Evolutionary conservation across 116 monocot genomes (phyloP).

Genomic region (Dioscorea cayenensis): DNA sequence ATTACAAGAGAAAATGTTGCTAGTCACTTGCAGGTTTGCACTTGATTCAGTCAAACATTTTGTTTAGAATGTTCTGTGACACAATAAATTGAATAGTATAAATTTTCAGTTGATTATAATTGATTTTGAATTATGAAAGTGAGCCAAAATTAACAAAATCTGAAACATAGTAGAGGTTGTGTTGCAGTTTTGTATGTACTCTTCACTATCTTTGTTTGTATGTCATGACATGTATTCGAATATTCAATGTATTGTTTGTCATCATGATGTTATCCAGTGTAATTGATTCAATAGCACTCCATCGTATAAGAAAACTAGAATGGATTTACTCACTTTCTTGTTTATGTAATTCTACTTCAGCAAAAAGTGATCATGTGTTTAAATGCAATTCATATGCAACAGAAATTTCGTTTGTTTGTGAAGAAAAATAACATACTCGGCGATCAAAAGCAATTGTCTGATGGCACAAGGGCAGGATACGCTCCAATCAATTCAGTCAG

Average conservation of each 20-base stretch:
- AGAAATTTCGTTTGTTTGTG: slow-evolving; percentile 10
- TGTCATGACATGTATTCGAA: background rate
- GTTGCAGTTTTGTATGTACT: no score
- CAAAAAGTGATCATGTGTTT: no score
- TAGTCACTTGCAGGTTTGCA: background rate
- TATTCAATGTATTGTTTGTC: background rate
- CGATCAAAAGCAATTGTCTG: background rate
- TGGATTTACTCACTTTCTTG: no score
- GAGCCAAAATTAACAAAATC: no score
- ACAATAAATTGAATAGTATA: background rate
- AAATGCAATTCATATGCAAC: background rate
- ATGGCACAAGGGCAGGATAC: background rate
- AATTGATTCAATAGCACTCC: no score
- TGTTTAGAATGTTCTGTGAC: background rate
- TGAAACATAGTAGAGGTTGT: no score
- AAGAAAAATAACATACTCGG: slow-evolving; percentile 5
- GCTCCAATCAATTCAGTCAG: background rate
- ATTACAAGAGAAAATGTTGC: slow-evolving; percentile 2
- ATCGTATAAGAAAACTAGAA: no score
- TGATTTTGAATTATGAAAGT: no score
- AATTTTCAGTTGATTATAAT: no score
- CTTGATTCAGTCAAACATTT: no score
- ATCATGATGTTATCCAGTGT: background rate
- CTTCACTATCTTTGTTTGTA: no score
- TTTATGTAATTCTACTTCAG: no score